Percentiles rank a stretch among this genome's conserved stretches.
phyloP scores from a whole-genome alignment of 805 yeast species.

The Kodamaea fukazawae region DNA sequence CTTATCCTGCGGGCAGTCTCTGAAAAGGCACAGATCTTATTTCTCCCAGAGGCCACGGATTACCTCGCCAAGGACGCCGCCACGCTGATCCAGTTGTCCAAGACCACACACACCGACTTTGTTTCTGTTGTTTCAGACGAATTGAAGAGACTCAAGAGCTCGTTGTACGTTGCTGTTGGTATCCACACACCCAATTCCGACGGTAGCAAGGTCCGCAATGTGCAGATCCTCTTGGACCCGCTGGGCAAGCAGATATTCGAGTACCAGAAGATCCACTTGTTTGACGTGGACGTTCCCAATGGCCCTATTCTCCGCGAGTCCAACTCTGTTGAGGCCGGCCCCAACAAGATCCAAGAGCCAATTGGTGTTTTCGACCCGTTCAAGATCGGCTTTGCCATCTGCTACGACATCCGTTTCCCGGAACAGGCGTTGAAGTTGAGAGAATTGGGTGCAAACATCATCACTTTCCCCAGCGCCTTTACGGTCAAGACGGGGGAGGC shows the following conservation, averaged over 20 bases:
- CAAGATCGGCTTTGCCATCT: conserved; percentile 68
- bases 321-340: conserved; percentile 79
- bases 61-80: conserved; percentile 69
- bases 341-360: conserved; percentile 50
- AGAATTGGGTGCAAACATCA: conserved; percentile 66
- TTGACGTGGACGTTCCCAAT: conserved; percentile 79
- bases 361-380: conserved; percentile 38
- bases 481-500: conserved; percentile 88
- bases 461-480: conserved; percentile 90
- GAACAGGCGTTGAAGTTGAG: conserved; percentile 69
- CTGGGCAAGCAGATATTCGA: conserved; percentile 63
- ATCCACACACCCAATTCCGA: conserved; percentile 72
- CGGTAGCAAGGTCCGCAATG: conserved; percentile 54
- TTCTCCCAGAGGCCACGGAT: conserved; percentile 93
- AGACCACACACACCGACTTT: conserved; percentile 36
- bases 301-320: conserved; percentile 83
- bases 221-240: conserved; percentile 66
- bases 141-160: conserved; percentile 43
- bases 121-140: conserved; percentile 43
- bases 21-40: conserved; percentile 62
- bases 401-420: conserved; percentile 87
- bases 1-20: conserved; percentile 64
- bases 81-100: conserved; percentile 63
- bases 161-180: conserved; percentile 75
- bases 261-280: conserved; percentile 84